phyloP scores from a whole-genome alignment of 129 eudicot species.

The Flaveria brownii region DNA sequence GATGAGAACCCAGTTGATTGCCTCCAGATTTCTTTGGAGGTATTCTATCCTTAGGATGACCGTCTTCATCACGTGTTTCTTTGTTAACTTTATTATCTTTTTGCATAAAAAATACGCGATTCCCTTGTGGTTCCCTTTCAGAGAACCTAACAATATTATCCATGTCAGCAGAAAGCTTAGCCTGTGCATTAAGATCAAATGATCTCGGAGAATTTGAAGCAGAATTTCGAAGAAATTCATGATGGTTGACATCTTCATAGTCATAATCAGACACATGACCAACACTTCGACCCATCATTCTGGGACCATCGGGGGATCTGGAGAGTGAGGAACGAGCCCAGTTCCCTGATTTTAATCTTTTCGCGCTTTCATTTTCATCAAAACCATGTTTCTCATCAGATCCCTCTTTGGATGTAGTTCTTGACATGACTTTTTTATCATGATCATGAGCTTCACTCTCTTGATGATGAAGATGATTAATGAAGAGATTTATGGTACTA shows the following conservation, averaged over 20 bases:
- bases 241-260: constrained; percentile 34
- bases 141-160: constrained; percentile 40
- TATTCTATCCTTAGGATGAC: constrained; percentile 45
- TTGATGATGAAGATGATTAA: constrained; percentile 38
- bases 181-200: constrained; percentile 40
- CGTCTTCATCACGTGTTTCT: constrained; percentile 43
- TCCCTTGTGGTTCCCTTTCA: constrained; percentile 44
- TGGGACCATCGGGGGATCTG: constrained; percentile 35
- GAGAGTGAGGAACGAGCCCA: background rate
- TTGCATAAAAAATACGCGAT: background rate
- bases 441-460: constrained; percentile 27
- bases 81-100: constrained; percentile 13
- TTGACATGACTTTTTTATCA: constrained; percentile 30
- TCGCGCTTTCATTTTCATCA: constrained; percentile 44
- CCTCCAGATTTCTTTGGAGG: constrained; percentile 49
- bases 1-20: constrained; percentile 45
- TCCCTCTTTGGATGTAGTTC: constrained; percentile 51
- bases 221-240: constrained; percentile 36
- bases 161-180: constrained; percentile 39
- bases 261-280: constrained; percentile 37
- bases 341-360: constrained; percentile 53
- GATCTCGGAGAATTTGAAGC: constrained; percentile 54
- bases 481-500: constrained; percentile 28
- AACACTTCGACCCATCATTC: constrained; percentile 20
- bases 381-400: constrained; percentile 40